Evolutionary conservation across 1,284 basidiomycete species (phyloP).

Genomic region (Xerocomus cyaneibrunnescens): DNA sequence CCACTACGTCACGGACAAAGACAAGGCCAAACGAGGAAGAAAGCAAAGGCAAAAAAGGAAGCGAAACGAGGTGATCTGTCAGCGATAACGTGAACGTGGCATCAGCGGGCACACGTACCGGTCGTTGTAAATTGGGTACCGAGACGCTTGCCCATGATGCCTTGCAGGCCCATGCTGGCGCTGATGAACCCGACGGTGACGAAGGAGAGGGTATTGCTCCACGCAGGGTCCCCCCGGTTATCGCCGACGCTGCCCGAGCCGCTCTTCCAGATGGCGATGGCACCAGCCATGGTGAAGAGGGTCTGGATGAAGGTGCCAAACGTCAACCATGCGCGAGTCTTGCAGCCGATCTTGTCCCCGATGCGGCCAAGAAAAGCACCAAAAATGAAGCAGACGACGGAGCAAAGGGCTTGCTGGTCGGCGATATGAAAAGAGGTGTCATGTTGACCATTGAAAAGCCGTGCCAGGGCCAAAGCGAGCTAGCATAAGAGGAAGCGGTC

Average conservation of each 20-base stretch:
- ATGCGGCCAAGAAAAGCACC: slow-evolving; percentile 74
- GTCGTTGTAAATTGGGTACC: slow-evolving; percentile 80
- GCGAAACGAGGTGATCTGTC: too few species aligned
- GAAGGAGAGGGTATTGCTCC: slow-evolving; percentile 66
- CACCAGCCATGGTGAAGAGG: slow-evolving; percentile 69
- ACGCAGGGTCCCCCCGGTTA: slow-evolving; percentile 59
- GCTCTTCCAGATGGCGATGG: slow-evolving; percentile 66
- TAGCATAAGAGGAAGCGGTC: slow-evolving; percentile 28
- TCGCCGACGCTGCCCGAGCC: slow-evolving; percentile 55
- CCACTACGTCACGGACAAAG: slow-evolving; percentile 39
- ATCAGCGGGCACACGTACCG: slow-evolving; percentile 41
- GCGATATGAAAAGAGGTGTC: slow-evolving; percentile 67
- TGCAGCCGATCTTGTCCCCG: slow-evolving; percentile 68
- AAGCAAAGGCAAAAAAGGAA: too few species aligned
- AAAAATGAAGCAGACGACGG: slow-evolving; percentile 68
- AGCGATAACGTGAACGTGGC: too few species aligned
- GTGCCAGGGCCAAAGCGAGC: slow-evolving; percentile 60
- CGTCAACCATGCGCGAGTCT: slow-evolving; percentile 75
- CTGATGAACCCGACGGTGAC: slow-evolving; percentile 75
- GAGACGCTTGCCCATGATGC: slow-evolving; percentile 76
- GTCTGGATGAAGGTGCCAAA: slow-evolving; percentile 71
- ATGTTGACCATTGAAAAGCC: slow-evolving; percentile 60
- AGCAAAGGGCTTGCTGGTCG: slow-evolving; percentile 80
- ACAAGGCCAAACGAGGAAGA: too few species aligned
- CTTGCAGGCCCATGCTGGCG: slow-evolving; percentile 75